A percentile compares a stretch with the other conserved stretches of the same genome.
Evolutionary conservation across 2,329 filamentous ascomycete species (phyloP).

Genomic region (Mycosphaerella sp.): DNA sequence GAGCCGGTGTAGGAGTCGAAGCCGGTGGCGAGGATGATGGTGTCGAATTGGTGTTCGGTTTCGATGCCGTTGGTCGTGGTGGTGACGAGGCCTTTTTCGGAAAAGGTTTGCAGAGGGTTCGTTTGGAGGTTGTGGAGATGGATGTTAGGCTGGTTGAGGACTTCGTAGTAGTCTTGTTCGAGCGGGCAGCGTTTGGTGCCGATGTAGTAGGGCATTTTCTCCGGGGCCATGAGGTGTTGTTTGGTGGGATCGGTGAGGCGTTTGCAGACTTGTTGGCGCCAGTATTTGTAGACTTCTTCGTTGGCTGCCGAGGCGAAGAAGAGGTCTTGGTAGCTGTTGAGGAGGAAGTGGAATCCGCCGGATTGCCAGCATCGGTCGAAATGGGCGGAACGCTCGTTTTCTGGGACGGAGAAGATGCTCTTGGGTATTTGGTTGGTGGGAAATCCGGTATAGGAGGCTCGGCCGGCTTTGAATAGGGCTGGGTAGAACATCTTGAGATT

Average conservation of each 20-base stretch:
- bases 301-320: constrained; percentile 46
- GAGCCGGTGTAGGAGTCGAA: constrained; percentile 39
- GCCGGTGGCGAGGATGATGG: constrained; percentile 43
- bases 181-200: constrained; percentile 42
- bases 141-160: constrained; percentile 40
- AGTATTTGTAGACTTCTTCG: constrained; percentile 49
- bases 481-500: constrained; percentile 39
- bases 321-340: constrained; percentile 50
- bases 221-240: constrained; percentile 47
- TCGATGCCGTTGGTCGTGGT: constrained; percentile 32
- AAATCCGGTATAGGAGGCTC: constrained; percentile 45
- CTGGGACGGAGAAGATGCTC: constrained; percentile 44
- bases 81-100: constrained; percentile 40
- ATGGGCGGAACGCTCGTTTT: constrained; percentile 39
- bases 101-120: constrained; percentile 38
- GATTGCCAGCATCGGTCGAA: constrained; percentile 39
- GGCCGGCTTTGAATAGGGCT: constrained; percentile 41
- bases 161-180: constrained; percentile 46
- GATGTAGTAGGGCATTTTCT: constrained; percentile 43
- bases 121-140: constrained; percentile 39
- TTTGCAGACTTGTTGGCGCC: constrained; percentile 47
- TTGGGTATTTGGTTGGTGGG: constrained; percentile 47
- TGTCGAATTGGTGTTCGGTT: constrained; percentile 38
- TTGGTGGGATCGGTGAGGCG: constrained; percentile 47
- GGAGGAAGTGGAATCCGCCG: constrained; percentile 52